These are phyloP conservation scores for Lipomyces sp. DNA, from an alignment of 805 yeast genomes.

Conservation along the genomic window DNA sequence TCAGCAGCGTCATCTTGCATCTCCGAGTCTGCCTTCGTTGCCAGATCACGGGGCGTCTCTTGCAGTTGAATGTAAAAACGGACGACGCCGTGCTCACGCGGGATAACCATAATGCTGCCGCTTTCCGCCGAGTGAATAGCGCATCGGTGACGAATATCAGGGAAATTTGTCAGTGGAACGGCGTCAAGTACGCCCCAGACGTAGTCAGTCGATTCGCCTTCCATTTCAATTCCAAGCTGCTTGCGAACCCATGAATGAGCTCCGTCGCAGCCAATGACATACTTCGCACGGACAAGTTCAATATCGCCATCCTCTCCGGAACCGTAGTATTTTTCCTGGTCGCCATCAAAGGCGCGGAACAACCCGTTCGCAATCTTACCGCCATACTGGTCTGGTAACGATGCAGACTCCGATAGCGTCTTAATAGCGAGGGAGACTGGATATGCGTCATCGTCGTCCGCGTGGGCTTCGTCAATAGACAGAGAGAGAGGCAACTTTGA, in stretches of 20 bases:
- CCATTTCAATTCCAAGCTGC: constrained; percentile 37
- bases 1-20: constrained; percentile 24
- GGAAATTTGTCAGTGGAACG: constrained; percentile 40
- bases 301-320: constrained; percentile 25
- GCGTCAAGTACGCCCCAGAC: constrained; percentile 42
- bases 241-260: constrained; percentile 41
- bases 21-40: constrained; percentile 8
- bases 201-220: constrained; percentile 40
- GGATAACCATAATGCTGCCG: constrained; percentile 40
- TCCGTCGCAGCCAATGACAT: constrained; percentile 39
- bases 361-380: constrained; percentile 34
- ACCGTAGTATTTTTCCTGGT: constrained; percentile 20
- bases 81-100: constrained; percentile 39
- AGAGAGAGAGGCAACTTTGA: constrained; percentile 21
- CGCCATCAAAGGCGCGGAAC: constrained; percentile 33
- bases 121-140: constrained; percentile 38
- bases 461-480: constrained; percentile 22
- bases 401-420: constrained; percentile 24
- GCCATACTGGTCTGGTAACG: constrained; percentile 26
- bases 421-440: constrained; percentile 35
- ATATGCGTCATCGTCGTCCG: constrained; percentile 24
- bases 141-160: constrained; percentile 39
- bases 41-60: constrained; percentile 11
- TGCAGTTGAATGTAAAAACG: constrained; percentile 38
- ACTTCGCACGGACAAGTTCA: constrained; percentile 37